Percentiles rank a stretch among this genome's conserved stretches.
Evolutionary conservation across 192 early-diverging fungal species (phyloP).

Genomic region (Lobosporangium transversale): DNA sequence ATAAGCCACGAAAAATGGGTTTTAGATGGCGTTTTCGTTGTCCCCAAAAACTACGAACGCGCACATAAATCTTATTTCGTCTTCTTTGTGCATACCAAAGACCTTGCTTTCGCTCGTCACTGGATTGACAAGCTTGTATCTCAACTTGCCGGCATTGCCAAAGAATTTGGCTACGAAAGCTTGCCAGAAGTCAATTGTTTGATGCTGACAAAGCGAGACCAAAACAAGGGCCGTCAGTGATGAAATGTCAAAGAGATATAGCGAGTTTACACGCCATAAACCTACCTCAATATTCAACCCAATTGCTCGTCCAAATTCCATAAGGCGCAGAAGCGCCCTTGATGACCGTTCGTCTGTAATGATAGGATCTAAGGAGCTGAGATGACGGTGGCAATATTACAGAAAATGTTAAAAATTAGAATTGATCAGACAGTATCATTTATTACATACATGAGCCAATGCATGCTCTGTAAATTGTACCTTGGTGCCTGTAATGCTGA

Average conservation of each 20-base stretch:
- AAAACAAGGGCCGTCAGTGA: too few relatives aligned
- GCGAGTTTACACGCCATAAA: not conserved
- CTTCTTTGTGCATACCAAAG: conserved; percentile 19
- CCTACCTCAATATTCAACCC: conserved; percentile 21
- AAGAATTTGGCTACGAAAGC: conserved; percentile 23
- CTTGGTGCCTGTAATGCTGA: not conserved
- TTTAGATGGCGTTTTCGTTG: too few relatives aligned
- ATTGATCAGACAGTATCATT: not conserved
- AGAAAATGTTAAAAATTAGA: not conserved
- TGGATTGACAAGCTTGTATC: conserved; percentile 20
- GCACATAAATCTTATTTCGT: not conserved
- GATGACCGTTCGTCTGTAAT: conserved; percentile 15
- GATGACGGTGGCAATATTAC: too few relatives aligned
- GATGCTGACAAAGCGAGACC: not conserved
- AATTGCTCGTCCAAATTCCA: conserved; percentile 25
- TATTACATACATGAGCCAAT: too few relatives aligned
- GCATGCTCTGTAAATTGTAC: conserved; percentile 7
- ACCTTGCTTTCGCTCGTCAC: conserved; percentile 19
- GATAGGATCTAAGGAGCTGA: not conserved
- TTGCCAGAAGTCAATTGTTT: conserved; percentile 30
- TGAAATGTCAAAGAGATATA: too few relatives aligned
- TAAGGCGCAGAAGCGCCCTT: conserved; percentile 13
- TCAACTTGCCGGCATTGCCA: conserved; percentile 15
- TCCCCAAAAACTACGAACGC: not conserved
- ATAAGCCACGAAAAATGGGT: too few relatives aligned